Conservation (phyloP, 2,329 filamentous ascomycete species). For the Colletotrichum theobromicola region DNA sequence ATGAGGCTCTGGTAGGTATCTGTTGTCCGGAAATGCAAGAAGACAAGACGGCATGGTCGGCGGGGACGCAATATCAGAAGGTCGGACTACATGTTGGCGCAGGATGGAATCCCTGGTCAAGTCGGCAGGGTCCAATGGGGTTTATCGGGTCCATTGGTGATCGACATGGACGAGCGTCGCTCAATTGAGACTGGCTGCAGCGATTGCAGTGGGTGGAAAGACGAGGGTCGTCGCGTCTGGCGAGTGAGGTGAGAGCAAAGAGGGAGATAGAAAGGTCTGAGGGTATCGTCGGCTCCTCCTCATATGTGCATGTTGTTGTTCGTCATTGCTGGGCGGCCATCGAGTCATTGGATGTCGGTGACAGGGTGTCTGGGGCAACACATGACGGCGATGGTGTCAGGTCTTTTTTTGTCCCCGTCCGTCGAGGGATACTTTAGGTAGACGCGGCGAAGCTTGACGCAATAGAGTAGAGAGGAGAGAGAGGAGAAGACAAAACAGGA, state of each 20-base stretch:
- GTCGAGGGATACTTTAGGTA: neutral
- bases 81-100: neutral
- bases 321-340: neutral
- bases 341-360: neutral
- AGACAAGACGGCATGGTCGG: neutral
- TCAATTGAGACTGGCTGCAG: neutral
- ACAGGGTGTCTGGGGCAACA: neutral
- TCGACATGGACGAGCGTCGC: neutral
- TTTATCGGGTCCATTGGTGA: neutral
- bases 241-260: neutral
- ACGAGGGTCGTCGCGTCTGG: neutral
- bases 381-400: neutral
- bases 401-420: neutral
- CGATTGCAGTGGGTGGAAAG: neutral
- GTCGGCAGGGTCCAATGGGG: constrained; percentile 5
- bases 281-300: constrained; percentile 15
- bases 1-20: constrained; percentile 2
- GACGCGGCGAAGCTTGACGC: neutral
- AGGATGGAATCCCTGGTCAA: neutral
- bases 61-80: neutral
- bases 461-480: neutral
- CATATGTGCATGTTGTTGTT: neutral
- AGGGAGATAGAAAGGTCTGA: neutral
- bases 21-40: neutral
- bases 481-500: neutral